Base-by-base conservation (phyloP, 352 stramenopile genomes). In the Elongisporangium senticosum region DNA sequence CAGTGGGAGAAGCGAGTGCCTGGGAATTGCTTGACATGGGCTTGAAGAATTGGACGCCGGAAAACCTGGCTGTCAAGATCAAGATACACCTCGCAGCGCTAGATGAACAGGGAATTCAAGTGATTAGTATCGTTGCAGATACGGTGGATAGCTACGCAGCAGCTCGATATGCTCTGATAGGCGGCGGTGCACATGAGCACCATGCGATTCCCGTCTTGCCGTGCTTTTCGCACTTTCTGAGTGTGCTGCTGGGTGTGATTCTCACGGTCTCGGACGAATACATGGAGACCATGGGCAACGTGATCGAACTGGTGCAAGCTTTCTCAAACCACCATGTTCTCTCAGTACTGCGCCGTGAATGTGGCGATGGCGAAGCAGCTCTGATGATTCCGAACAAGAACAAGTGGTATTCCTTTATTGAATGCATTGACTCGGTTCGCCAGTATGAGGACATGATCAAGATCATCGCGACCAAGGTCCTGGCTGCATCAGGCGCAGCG, bases 401-500 rank as follows among this genome's bases (percentile, higher is more conserved):
- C 17, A 62, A 75, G 11, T 92, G 79, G 82, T 87, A 89, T 51
- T 89, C 82, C 7, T 92, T 92, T 43, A 87, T 92, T 51, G 82
- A 92, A 64, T 77, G 76, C 59, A 75, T 92, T 14, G 79, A 92
- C 64, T 92, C 78, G 4, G 74, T 90, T 57, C 77, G 79, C 7
- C 82, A 92, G 53, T 90, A 86, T 59, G 79, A 90, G 66, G 82
- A 92, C 43, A 86, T 89, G 79, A 87, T 92, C 64, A 92, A 92
- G 63, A 87, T 89, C 48, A 86, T 92, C 37, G 73, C 79, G 4
- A 76, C 72, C 0, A 86, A 86, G 60, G 74, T 83, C 40, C 53
- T 77, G 22, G 60, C 68, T 23, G 74, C 69, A 51, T 67, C 71
- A 0, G 14, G 26, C 4, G 17, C 43, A 28, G 28, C 22, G 14